Evolutionary conservation across 257 asterid species (phyloP).

Genomic region (Solanum rostratum): DNA sequence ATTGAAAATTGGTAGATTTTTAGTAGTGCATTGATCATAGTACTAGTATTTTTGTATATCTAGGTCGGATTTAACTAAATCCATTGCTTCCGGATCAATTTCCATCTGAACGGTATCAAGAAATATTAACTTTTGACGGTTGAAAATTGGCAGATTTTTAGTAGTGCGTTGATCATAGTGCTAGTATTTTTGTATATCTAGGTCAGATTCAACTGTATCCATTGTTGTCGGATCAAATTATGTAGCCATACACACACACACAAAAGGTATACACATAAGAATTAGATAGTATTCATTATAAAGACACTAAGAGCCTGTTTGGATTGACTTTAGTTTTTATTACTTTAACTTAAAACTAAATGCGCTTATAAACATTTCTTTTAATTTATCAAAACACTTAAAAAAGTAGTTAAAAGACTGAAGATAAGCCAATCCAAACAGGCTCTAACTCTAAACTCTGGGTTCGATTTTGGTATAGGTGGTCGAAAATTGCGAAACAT

Average conservation of each 20-base stretch:
- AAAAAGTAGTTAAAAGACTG: too few relatives aligned
- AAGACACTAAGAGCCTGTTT: too few relatives aligned
- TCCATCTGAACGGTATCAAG: too few relatives aligned
- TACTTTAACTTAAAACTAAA: too few relatives aligned
- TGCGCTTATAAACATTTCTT: too few relatives aligned
- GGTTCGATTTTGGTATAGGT: slow-evolving; percentile 14
- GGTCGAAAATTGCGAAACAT: slow-evolving; percentile 95
- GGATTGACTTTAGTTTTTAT: too few relatives aligned
- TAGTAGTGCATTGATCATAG: not conserved
- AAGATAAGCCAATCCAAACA: too few relatives aligned
- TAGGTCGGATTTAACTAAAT: not conserved
- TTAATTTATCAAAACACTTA: too few relatives aligned
- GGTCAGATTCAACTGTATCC: not conserved
- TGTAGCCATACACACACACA: not conserved
- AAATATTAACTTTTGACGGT: too few relatives aligned
- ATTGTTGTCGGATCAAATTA: not conserved
- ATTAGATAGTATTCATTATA: not conserved
- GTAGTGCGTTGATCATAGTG: not conserved
- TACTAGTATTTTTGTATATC: not conserved
- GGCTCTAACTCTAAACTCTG: not conserved
- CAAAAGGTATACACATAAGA: not conserved
- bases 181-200: not conserved
- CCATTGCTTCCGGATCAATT: not conserved
- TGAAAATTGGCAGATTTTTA: not conserved
- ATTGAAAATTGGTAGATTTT: too few relatives aligned